phyloP scores from a whole-genome alignment of 106 monocot species.

The Agapanthus africanus region DNA sequence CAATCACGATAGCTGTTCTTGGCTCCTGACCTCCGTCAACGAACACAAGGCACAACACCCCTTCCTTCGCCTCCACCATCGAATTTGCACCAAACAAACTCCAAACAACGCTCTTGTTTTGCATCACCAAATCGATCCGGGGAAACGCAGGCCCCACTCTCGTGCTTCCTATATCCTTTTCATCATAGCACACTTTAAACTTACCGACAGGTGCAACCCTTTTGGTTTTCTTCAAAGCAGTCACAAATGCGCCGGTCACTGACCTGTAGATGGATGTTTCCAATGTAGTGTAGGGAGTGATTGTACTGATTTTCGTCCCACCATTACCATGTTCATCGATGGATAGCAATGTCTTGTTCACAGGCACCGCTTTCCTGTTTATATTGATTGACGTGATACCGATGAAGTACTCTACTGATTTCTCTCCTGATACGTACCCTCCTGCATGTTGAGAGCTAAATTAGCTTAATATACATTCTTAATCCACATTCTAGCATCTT shows the following conservation, averaged over 20 bases:
- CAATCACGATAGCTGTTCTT: constrained; percentile 16
- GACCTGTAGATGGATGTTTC: constrained; percentile 17
- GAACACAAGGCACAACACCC: constrained; percentile 13
- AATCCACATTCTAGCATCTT: no score
- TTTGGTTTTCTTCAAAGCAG: not conserved
- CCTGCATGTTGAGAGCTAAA: no score
- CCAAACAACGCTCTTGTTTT: constrained; percentile 23
- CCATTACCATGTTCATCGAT: constrained; percentile 15
- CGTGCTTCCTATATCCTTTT: constrained; percentile 7
- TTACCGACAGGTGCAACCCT: constrained; percentile 16
- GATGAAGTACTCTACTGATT: constrained; percentile 22
- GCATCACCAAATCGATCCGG: constrained; percentile 25
- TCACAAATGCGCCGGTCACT: constrained; percentile 1
- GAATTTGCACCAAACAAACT: constrained; percentile 21
- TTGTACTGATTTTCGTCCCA: constrained; percentile 19
- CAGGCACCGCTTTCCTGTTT: constrained; percentile 7
- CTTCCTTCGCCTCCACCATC: constrained; percentile 14
- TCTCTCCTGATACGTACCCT: not conserved
- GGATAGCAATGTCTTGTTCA: constrained; percentile 6
- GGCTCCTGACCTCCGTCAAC: constrained; percentile 4
- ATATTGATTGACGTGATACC: constrained; percentile 12
- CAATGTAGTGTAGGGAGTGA: constrained; percentile 11
- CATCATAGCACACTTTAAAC: constrained; percentile 24
- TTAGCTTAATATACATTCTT: no score
- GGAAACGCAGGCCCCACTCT: constrained; percentile 28